A percentile compares a stretch with the other conserved stretches of the same genome.
Evolutionary conservation across 176 grass and related monocot species (phyloP).

Genomic region (Aegilops umbellulata): DNA sequence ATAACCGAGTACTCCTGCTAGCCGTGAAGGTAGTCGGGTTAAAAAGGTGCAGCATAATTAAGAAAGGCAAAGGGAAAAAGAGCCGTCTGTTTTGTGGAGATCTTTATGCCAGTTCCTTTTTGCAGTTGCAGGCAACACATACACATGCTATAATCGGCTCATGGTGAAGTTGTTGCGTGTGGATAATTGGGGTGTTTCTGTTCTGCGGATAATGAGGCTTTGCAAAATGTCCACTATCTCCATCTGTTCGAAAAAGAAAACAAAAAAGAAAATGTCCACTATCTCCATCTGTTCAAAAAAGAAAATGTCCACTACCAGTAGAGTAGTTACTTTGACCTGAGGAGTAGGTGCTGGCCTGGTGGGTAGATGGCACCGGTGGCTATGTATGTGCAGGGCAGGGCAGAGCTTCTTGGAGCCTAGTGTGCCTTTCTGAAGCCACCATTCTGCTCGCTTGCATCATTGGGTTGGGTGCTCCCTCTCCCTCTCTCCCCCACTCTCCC

Average conservation of each 20-base stretch:
- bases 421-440: constrained; percentile 39
- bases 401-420: constrained; percentile 39
- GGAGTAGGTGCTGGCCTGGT: constrained; percentile 16
- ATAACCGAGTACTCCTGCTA: constrained; percentile 36
- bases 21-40: constrained; percentile 7
- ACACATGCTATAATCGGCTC: neutral
- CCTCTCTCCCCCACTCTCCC: neutral
- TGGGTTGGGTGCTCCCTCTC: constrained; percentile 4
- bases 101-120: constrained; percentile 54
- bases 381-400: constrained; percentile 10
- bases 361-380: constrained; percentile 26
- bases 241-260: no score
- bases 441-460: constrained; percentile 44
- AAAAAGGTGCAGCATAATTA: constrained; percentile 32
- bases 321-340: constrained; percentile 31
- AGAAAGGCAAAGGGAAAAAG: constrained; percentile 39
- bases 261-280: no score
- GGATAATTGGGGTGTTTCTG: constrained; percentile 4
- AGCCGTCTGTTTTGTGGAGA: constrained; percentile 11
- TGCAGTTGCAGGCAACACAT: neutral
- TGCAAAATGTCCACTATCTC: constrained; percentile 19
- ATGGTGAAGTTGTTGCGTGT: neutral
- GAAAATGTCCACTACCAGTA: no score
- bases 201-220: constrained; percentile 1
- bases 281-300: no score